A percentile compares a stretch with the other conserved stretches of the same genome.
Evolutionary conservation across 257 asterid species (phyloP).

Genomic region (Solanum clarkiae): DNA sequence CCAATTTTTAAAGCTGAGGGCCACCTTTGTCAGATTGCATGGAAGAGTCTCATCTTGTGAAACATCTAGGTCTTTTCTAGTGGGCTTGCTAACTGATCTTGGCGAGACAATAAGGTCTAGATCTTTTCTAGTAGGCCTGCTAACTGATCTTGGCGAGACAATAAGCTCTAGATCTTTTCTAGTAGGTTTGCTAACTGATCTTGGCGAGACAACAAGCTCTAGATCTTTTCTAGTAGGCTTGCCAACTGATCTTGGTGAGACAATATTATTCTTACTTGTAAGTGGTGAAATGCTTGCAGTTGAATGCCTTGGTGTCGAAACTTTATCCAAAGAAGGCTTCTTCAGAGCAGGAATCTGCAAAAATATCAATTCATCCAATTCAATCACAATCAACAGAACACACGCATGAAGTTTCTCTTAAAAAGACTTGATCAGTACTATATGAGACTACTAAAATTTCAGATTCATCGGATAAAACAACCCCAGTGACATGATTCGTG

Average conservation of each 20-base stretch:
- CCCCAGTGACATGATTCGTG: background rate
- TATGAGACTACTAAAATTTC: background rate
- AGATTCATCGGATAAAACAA: background rate
- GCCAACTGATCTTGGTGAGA: too few relatives aligned
- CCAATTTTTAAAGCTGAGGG: slow-evolving; percentile 18
- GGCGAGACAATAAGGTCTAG: slow-evolving; percentile 19
- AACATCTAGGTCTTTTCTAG: slow-evolving; percentile 23
- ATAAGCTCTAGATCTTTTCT: background rate
- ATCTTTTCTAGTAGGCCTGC: slow-evolving; percentile 22
- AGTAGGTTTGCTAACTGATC: too few relatives aligned
- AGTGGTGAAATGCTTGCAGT: slow-evolving; percentile 37
- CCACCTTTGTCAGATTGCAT: slow-evolving; percentile 32
- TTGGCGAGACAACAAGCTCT: background rate
- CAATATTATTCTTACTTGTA: slow-evolving; percentile 32
- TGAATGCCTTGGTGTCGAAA: slow-evolving; percentile 19
- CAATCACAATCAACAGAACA: background rate
- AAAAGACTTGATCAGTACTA: background rate
- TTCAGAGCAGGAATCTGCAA: slow-evolving; percentile 22
- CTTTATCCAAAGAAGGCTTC: slow-evolving; percentile 16
- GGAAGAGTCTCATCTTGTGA: slow-evolving; percentile 24
- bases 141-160: slow-evolving; percentile 32
- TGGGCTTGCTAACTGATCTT: slow-evolving; percentile 22
- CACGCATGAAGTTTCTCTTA: background rate
- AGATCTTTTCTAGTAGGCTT: too few relatives aligned
- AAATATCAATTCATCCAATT: background rate